Base-by-base conservation (phyloP, 768 basidiomycete species). In the Tubosaeta sp. region DNA sequence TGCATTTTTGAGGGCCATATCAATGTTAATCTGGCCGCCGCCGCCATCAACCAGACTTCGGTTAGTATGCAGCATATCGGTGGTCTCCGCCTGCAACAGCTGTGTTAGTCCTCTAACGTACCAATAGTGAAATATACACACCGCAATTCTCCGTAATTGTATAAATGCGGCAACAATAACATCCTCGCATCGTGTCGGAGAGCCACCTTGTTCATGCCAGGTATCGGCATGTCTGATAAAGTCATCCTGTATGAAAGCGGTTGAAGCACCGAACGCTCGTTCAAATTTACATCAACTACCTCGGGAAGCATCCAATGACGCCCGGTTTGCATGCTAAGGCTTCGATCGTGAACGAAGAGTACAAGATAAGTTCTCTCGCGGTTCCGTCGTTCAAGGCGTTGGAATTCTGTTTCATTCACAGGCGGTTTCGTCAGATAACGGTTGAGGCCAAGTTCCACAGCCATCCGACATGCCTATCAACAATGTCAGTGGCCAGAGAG, bases 221-320 rank as follows among this genome's bases (percentile, higher is more conserved):
- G 73, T 76, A 32, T 66, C 70, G 4, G 86, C 78, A 59, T 86
- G 76, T 53, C 84, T 77, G 52, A 91, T 79, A 51, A 90, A 76
- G 48, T 90, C 87, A 61, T 88, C 87, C 72, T 76, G 51, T 29
- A 42, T 10, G 6, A 44, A 49, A 49, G 36, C 14, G 42, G 6
- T 38, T 62, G 46, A 62, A 53, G 52, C 14, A 31, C n/a, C 43
- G 52, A 51, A 48, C 6, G 22, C n/a, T 47, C 18, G 35, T 40
- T 14, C 48, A 24, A 52, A 13, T 40, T 43, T 40, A 41, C 21
- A 18, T 21, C 44, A 54, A 19, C 31, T 55, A 77, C 76, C 72
- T 91, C 90, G 9, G 86, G 87, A 18, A 93, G 76, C 90, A 92
- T 92, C 88, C 88, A 91, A 53, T 81, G 83, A 38, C 86, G 76